These are phyloP conservation scores for Pichia norvegensis DNA, from an alignment of 1,139 yeast genomes.

Conservation along the genomic window DNA sequence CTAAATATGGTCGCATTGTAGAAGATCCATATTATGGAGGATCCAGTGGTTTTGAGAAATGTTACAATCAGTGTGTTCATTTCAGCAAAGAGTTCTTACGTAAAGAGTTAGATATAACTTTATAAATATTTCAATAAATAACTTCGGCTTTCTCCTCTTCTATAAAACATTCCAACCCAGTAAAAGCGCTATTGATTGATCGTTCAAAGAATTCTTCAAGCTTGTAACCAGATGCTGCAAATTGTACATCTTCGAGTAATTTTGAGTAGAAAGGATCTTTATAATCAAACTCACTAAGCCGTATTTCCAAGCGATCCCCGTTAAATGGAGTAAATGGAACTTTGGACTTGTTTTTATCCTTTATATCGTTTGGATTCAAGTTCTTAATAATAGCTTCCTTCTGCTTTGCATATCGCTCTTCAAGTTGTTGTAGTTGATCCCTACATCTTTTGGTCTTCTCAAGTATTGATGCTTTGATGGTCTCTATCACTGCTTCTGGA, in stretches of 20 bases:
- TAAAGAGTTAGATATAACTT: constrained; percentile 32
- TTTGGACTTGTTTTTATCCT: constrained; percentile 25
- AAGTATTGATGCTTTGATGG: constrained; percentile 52
- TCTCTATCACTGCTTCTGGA: constrained; percentile 43
- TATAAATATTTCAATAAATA: background rate
- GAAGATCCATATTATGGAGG: constrained; percentile 95
- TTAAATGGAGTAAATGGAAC: constrained; percentile 90
- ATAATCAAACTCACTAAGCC: constrained; percentile 34
- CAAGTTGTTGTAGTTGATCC: constrained; percentile 57
- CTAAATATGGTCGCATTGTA: constrained; percentile 47
- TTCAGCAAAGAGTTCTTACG: constrained; percentile 61
- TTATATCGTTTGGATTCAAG: constrained; percentile 21
- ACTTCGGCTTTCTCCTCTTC: constrained; percentile 47
- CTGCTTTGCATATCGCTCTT: constrained; percentile 33
- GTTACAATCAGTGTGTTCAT: constrained; percentile 65
- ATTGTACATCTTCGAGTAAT: constrained; percentile 58
- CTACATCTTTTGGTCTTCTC: constrained; percentile 63
- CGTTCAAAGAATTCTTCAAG: constrained; percentile 62
- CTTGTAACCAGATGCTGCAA: constrained; percentile 80
- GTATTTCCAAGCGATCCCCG: constrained; percentile 60
- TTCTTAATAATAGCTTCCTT: constrained; percentile 35
- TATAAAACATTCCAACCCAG: constrained; percentile 78
- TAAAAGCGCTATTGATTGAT: constrained; percentile 80
- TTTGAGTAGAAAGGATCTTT: constrained; percentile 55
- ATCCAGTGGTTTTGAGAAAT: constrained; percentile 67